These are phyloP conservation scores for Hibiscus tridactylites DNA, from an alignment of 345 rosid genomes.

Conservation along the genomic window DNA sequence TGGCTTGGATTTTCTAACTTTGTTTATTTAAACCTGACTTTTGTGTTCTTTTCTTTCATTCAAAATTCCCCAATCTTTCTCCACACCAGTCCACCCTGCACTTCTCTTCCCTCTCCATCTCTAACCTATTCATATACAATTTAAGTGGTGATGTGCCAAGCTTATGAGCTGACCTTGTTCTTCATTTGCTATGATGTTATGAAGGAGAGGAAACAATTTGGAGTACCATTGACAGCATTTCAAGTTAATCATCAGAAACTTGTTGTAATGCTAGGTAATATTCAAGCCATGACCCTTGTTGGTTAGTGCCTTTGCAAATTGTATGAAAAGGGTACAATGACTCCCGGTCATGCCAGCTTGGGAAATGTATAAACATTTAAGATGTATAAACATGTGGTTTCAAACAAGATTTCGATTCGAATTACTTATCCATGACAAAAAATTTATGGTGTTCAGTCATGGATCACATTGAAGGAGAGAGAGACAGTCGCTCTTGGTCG, in stretches of 20 bases:
- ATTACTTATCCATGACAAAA: background rate
- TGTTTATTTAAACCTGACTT: too few species aligned
- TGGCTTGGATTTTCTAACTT: too few species aligned
- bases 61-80: too few species aligned
- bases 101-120: too few species aligned
- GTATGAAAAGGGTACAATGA: constrained; percentile 77
- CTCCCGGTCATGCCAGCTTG: constrained; percentile 89
- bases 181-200: constrained; percentile 23
- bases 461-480: constrained; percentile 72
- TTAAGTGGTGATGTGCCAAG: background rate
- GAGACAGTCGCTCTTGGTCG: constrained; percentile 79
- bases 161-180: background rate
- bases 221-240: constrained; percentile 92
- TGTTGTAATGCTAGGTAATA: constrained; percentile 71
- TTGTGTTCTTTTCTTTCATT: too few species aligned
- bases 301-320: constrained; percentile 97
- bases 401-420: background rate
- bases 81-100: too few species aligned
- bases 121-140: too few species aligned
- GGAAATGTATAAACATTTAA: constrained; percentile 66
- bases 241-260: constrained; percentile 76
- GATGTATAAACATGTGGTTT: background rate
- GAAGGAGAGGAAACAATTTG: constrained; percentile 91
- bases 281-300: constrained; percentile 86
- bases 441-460: constrained; percentile 38